Evolutionary conservation across 805 yeast species (phyloP), one percentile per base, ranked within the genome.

Genomic region (Lipomyces sp.): DNA sequence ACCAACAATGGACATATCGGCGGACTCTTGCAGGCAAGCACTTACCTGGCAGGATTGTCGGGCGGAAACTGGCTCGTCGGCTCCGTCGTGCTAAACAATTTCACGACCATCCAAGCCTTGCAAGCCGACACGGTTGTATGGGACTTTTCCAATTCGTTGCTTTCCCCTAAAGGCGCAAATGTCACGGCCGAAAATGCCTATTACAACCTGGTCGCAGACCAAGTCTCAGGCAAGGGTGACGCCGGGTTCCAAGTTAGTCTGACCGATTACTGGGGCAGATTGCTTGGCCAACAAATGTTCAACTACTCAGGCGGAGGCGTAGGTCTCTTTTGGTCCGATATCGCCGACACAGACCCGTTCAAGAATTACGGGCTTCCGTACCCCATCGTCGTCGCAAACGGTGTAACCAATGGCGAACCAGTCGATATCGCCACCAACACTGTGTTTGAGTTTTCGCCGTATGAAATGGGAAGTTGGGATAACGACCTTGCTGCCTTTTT

Each of bases 401-500:
- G 79, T 77, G 65, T 79, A 82, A 53, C 75, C 3, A 73, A 74
- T 15, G 86, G 85, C 32, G 81, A 88, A 2, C 59, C 69, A 3
- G 80, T 87, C 58, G 78, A 89, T 57, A 75, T 78, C 39, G 90
- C 90, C 79, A 87, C 96, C 7, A 83, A 86, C 30, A 90, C 97
- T 1, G 83, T 76, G 15, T 76, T 78, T 58, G 83, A 80, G 71
- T 53, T 78, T 67, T 75, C 74, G 59, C 94, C 96, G 7, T 87
- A 79, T 72, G 90, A 88, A 74, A 78, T 92, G 74, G 97, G 97
- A 15, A 87, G 95, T 4, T 92, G 96, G 96, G 97, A 92, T 75
- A 88, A 90, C 15, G 80, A 88, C 1, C 77, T 90, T 63, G 80
- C 83, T 61, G 79, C 88, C 2, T 92, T 92, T 77, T 80, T 87